Evolutionary conservation across 192 early-diverging fungal genomes (phyloP), one percentile per base, ranked within the genome.

Genomic region (Linnemannia hyalina): DNA sequence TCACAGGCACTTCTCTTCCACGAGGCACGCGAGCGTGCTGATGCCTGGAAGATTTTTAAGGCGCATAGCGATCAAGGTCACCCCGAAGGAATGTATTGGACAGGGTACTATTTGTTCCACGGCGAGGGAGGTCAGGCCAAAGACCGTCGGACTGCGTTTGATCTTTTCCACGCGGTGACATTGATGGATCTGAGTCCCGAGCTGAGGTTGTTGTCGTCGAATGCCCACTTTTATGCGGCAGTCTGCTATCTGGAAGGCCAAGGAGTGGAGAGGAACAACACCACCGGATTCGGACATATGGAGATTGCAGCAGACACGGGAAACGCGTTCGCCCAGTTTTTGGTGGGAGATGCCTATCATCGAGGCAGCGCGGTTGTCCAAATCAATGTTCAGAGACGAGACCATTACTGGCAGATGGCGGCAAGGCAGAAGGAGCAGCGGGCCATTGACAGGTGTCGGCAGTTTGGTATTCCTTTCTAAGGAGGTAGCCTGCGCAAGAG

Each of bases 391-490:
- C 74, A 77, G 78, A 85, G 63, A 69, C 68, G 83, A 13, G 68
- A 85, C 70, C 83, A 85, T 68, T 85, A 80, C 75, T 85, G 83
- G 83, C 78, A 85, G 49, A 20, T 85, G 70, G 83, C 83, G 29
- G 83, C 83, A 16, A 49, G 74, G 41, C 83, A 85, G 40, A 73
- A 73, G 2, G 83, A 85, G 63, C 68, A 41, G 35, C 65, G 83
- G 7, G 83, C 83, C 26, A 54, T 85, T 10, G 78, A 80, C 0
- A 68, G 75, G 41, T 85, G 83, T 57, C 38, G 70, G 2, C 52
- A 46, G 44, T 77, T 73, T 74, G 60, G 75, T 18, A 85, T 85
- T 65, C 83, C 78, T 42, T 46, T 80, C 35, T 83, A 52, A 83
- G 44, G 6, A 35, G 22, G 23, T 3, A 23, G 3, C 29, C 29